These are phyloP conservation scores for Metschnikowia kunwiensis DNA, from an alignment of 805 yeast species.

Conservation along the genomic window DNA sequence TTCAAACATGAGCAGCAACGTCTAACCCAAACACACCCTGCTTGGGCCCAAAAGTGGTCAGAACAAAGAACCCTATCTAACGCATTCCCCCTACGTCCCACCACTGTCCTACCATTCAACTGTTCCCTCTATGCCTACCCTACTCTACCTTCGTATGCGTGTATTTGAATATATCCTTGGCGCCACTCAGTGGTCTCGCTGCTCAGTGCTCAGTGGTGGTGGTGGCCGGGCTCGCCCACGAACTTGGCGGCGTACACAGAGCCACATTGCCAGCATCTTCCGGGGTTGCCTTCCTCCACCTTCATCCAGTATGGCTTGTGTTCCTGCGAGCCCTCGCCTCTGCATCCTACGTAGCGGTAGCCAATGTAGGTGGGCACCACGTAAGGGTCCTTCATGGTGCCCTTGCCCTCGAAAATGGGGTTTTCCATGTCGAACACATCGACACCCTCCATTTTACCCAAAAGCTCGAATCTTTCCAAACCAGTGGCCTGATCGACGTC, in stretches of 20 bases:
- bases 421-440: constrained; percentile 90
- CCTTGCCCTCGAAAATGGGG: constrained; percentile 81
- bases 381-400: constrained; percentile 88
- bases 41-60: too few species aligned
- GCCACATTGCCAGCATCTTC: constrained; percentile 99
- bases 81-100: too few species aligned
- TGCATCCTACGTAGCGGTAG: constrained; percentile 94
- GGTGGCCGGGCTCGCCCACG: constrained; percentile 75
- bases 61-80: too few species aligned
- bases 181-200: not conserved
- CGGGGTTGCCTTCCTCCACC: constrained; percentile 76
- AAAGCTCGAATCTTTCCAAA: constrained; percentile 91
- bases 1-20: too few species aligned
- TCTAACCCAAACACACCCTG: too few species aligned
- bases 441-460: constrained; percentile 93
- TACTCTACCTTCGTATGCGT: not conserved
- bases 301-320: constrained; percentile 91
- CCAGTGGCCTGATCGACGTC: constrained; percentile 97
- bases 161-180: not conserved
- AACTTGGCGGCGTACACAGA: constrained; percentile 85
- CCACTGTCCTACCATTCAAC: too few species aligned
- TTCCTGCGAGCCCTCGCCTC: constrained; percentile 92
- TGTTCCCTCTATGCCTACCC: too few species aligned
- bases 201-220: constrained; percentile 40
- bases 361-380: constrained; percentile 87